These are phyloP conservation scores for Pulveroboletus sp. DNA, from an alignment of 768 basidiomycete genomes.

Conservation along the genomic window DNA sequence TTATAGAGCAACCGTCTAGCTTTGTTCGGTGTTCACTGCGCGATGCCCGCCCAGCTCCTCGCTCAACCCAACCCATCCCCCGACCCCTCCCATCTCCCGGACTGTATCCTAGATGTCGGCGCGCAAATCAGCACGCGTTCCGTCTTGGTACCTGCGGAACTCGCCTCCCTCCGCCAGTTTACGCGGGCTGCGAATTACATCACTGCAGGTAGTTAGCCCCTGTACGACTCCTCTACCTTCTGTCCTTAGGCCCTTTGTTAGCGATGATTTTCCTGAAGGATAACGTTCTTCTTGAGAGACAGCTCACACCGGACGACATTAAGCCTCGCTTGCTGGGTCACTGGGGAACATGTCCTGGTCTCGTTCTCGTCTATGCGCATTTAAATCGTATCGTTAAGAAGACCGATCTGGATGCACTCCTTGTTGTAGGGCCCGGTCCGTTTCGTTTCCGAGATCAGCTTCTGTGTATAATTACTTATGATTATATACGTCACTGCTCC, in stretches of 20 bases:
- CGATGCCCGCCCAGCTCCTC: conserved; percentile 60
- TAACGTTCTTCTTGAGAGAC: conserved; percentile 63
- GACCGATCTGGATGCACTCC: conserved; percentile 59
- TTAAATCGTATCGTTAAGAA: conserved; percentile 61
- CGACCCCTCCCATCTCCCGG: conserved; percentile 63
- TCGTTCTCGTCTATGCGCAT: conserved; percentile 69
- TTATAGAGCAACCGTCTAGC: too few species aligned
- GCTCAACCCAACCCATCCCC: conserved; percentile 64
- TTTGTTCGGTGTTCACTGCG: too few species aligned
- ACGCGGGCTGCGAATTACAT: conserved; percentile 66
- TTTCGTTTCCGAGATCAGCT: background rate
- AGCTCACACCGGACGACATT: conserved; percentile 63
- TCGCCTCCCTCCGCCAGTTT: conserved; percentile 49
- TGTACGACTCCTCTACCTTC: background rate
- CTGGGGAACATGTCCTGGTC: conserved; percentile 82
- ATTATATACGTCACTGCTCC: too few species aligned
- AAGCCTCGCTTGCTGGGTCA: conserved; percentile 80
- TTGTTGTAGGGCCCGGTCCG: conserved; percentile 75
- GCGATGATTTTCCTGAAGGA: conserved; percentile 84
- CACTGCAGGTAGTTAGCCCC: conserved; percentile 49
- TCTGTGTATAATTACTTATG: background rate
- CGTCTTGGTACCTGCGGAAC: conserved; percentile 48
- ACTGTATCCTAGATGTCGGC: conserved; percentile 46
- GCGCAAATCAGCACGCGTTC: conserved; percentile 46
- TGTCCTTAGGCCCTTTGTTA: conserved; percentile 20